Evolutionary conservation across 2,329 filamentous ascomycete genomes (phyloP).

Genomic region (Ophiocordyceps polyrhachis-furcata): DNA sequence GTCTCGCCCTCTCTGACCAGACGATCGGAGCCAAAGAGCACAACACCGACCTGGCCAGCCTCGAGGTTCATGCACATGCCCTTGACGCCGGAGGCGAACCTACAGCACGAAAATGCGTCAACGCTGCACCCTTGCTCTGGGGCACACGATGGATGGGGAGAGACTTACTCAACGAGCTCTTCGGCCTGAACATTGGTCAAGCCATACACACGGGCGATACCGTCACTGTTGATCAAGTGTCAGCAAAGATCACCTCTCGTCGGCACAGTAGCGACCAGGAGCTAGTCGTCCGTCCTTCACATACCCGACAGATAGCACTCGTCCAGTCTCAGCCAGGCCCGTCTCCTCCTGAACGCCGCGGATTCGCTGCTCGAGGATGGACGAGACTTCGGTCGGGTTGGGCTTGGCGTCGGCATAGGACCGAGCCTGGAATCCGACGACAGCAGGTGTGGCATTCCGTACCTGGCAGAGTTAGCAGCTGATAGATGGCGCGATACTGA

Average conservation of each 20-base stretch:
- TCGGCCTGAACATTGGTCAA: slow-evolving; percentile 99
- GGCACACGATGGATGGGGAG: slow-evolving; percentile 1
- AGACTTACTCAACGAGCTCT: slow-evolving; percentile 95
- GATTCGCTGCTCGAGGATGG: slow-evolving; percentile 98
- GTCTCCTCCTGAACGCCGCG: slow-evolving; percentile 96
- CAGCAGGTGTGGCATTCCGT: slow-evolving; percentile 69
- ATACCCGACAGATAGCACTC: slow-evolving; percentile 97
- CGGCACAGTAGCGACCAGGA: background rate
- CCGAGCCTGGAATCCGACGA: slow-evolving; percentile 52
- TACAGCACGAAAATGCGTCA: slow-evolving; percentile 17
- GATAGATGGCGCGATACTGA: slow-evolving; percentile 22
- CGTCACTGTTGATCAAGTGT: slow-evolving; percentile 51
- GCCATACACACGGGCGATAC: slow-evolving; percentile 99
- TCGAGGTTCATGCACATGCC: slow-evolving; percentile 99
- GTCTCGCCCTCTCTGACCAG: slow-evolving; percentile 98
- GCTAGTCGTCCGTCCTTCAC: slow-evolving; percentile 23
- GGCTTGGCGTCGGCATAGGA: slow-evolving; percentile 93
- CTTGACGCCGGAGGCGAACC: slow-evolving; percentile 99
- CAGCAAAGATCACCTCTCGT: background rate
- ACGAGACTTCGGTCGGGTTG: slow-evolving; percentile 92
- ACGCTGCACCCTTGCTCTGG: background rate
- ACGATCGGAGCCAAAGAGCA: slow-evolving; percentile 99
- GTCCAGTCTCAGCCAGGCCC: slow-evolving; percentile 91
- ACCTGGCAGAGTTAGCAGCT: slow-evolving; percentile 42
- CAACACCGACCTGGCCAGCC: slow-evolving; percentile 99